These are phyloP conservation scores for Atalantia buxifolia DNA, from an alignment of 345 rosid genomes.

Conservation along the genomic window DNA sequence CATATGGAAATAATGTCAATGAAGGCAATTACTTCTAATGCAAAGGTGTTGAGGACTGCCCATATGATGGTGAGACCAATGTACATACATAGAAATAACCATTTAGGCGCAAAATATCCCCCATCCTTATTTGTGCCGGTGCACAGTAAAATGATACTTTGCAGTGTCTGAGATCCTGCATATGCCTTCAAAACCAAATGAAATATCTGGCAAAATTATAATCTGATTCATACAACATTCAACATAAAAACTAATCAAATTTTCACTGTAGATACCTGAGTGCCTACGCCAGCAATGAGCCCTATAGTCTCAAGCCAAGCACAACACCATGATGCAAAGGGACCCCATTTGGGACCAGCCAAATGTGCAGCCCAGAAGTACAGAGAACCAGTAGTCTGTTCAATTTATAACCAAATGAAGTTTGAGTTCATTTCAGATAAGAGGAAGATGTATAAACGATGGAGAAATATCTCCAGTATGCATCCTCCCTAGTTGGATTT, in stretches of 20 bases:
- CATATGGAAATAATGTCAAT: conserved; percentile 59
- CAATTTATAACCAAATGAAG: not conserved
- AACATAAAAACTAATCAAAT: not conserved
- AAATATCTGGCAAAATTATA: not conserved
- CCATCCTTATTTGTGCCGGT: conserved; percentile 60
- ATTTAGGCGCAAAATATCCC: conserved; percentile 56
- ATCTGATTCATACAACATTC: not conserved
- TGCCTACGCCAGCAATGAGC: conserved; percentile 54
- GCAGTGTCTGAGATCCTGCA: conserved; percentile 61
- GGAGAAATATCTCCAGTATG: not conserved
- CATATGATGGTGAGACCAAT: conserved; percentile 50
- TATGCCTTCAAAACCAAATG: conserved; percentile 37
- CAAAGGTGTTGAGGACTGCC: conserved; percentile 62
- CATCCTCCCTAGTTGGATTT: no score
- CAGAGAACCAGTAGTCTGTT: conserved; percentile 69
- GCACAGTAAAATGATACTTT: conserved; percentile 53
- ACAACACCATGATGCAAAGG: conserved; percentile 68
- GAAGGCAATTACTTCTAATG: conserved; percentile 56
- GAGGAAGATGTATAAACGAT: not conserved
- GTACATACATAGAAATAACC: conserved; percentile 58
- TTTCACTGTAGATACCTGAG: conserved; percentile 39
- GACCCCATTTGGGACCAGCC: conserved; percentile 67
- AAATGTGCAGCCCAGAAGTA: conserved; percentile 72
- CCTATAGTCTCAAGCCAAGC: conserved; percentile 72
- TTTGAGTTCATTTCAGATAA: not conserved